phyloP scores from a whole-genome alignment of 140 eudicot species.

The Erigeron philadelphicus region DNA sequence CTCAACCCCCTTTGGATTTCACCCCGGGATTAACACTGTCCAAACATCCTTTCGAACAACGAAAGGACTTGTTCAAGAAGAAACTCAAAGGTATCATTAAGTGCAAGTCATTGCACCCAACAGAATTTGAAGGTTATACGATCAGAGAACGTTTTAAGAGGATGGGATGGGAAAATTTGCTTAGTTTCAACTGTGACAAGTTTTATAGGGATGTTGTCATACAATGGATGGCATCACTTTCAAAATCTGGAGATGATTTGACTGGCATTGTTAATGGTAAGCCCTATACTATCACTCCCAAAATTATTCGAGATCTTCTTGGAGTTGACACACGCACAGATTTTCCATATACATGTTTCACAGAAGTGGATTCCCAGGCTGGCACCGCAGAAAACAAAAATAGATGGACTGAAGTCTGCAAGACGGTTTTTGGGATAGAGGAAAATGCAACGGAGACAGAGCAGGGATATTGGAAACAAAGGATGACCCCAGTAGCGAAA shows the following conservation, averaged over 20 bases:
- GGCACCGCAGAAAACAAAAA: neutral
- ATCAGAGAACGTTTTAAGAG: slow-evolving; percentile 9
- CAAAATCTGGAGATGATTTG: slow-evolving; percentile 6
- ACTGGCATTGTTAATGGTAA: neutral
- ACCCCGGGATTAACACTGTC: neutral
- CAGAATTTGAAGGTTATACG: slow-evolving; percentile 1
- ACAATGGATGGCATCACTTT: slow-evolving; percentile 4
- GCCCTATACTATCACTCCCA: neutral
- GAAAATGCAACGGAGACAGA: neutral
- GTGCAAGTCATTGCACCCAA: neutral
- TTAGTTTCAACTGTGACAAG: slow-evolving; percentile 5
- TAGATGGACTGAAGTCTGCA: neutral
- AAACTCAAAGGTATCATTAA: neutral
- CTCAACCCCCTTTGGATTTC: neutral
- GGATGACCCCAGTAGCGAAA: neutral
- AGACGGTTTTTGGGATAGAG: neutral
- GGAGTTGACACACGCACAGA: neutral
- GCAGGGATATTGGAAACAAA: neutral
- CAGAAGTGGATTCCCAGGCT: neutral
- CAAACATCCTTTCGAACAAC: neutral
- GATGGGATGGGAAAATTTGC: slow-evolving; percentile 10
- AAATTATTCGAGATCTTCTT: neutral
- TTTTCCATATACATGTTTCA: neutral
- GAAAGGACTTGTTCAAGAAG: neutral
- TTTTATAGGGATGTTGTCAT: neutral